Conservation (phyloP, 768 basidiomycete genomes). For the Rossbeevera mucosa region DNA sequence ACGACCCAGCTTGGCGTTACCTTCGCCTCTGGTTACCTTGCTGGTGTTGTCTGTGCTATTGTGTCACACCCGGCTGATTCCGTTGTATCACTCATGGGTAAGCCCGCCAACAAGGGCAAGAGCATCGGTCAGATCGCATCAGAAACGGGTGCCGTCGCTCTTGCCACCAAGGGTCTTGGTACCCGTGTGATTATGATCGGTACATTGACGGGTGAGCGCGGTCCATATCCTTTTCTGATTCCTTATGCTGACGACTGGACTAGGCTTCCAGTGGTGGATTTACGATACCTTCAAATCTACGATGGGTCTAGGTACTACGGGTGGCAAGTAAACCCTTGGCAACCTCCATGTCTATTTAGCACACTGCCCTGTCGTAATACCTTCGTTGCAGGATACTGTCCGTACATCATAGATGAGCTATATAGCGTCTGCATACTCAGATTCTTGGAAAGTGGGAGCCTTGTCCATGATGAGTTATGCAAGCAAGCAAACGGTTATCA, state of each 20-base stretch:
- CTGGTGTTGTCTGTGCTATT: slow-evolving; percentile 92
- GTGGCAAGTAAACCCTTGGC: slow-evolving; percentile 61
- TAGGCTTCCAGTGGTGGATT: slow-evolving; percentile 92
- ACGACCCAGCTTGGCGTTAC: slow-evolving; percentile 84
- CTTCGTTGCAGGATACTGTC: not conserved
- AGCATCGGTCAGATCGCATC: slow-evolving; percentile 59
- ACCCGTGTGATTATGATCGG: slow-evolving; percentile 85
- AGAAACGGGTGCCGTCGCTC: slow-evolving; percentile 59
- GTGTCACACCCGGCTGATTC: slow-evolving; percentile 97
- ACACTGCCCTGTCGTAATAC: slow-evolving; percentile 3
- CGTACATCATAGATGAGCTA: slow-evolving; percentile 5
- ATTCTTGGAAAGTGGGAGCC: not conserved
- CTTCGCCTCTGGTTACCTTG: slow-evolving; percentile 87
- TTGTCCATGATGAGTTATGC: too few relatives aligned
- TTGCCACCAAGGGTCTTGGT: slow-evolving; percentile 82
- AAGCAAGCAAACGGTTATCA: too few relatives aligned
- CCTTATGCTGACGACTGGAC: slow-evolving; percentile 1
- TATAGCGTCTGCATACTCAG: not conserved
- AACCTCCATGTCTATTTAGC: not conserved
- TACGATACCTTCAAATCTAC: slow-evolving; percentile 80
- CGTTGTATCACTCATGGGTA: slow-evolving; percentile 88
- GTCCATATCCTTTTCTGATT: not conserved
- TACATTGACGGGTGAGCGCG: slow-evolving; percentile 39
- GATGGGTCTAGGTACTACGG: slow-evolving; percentile 84
- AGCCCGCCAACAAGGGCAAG: slow-evolving; percentile 82